Percentiles rank a stretch among this genome's conserved stretches.
Evolutionary conservation across 129 eudicot genomes (phyloP).

Genomic region (Flaveria linearis): DNA sequence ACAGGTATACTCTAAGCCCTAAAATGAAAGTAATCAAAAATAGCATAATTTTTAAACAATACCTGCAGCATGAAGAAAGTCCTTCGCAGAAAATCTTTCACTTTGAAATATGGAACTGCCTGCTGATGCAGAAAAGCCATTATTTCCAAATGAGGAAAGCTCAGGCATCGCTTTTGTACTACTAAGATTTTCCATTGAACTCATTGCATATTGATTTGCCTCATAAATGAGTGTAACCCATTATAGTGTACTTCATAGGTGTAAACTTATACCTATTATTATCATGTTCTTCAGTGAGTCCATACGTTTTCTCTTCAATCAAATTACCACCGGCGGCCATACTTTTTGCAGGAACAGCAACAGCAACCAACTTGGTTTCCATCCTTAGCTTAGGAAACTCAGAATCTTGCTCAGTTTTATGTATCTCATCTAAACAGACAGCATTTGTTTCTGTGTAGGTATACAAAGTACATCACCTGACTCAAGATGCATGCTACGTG

Average conservation of each 20-base stretch:
- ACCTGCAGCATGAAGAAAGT: conserved; percentile 59
- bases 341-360: conserved; percentile 38
- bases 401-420: conserved; percentile 30
- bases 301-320: conserved; percentile 34
- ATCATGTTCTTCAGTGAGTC: conserved; percentile 35
- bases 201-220: conserved; percentile 35
- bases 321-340: conserved; percentile 31
- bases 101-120: conserved; percentile 34
- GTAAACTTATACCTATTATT: conserved; percentile 28
- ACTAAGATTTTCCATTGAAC: conserved; percentile 41
- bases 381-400: conserved; percentile 24
- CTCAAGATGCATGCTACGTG: conserved; percentile 38
- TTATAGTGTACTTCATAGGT: conserved; percentile 33
- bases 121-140: conserved; percentile 32
- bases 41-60: conserved; percentile 1
- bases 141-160: conserved; percentile 40
- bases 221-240: conserved; percentile 63
- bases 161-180: conserved; percentile 41
- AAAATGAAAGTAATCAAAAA: conserved; percentile 2
- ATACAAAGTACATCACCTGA: conserved; percentile 32
- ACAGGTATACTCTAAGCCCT: conserved; percentile 8
- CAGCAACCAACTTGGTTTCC: conserved; percentile 35
- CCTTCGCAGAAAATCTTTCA: conserved; percentile 41
- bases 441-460: conserved; percentile 32
- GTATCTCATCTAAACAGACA: conserved; percentile 26